These are phyloP conservation scores for Chaetomium sp. DNA, from an alignment of 2,329 filamentous ascomycete species.

Conservation along the genomic window DNA sequence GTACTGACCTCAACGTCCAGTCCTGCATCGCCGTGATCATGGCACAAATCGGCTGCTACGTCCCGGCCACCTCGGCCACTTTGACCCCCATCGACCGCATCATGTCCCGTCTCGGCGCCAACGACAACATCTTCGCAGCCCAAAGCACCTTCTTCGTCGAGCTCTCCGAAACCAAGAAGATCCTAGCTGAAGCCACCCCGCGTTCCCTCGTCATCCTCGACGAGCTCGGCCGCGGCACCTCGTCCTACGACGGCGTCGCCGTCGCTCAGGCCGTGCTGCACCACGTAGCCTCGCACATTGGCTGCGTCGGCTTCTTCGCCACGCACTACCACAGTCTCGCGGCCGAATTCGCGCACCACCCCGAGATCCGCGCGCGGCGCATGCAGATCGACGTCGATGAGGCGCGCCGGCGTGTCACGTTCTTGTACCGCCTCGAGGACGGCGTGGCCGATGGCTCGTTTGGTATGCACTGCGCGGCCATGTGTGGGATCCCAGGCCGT, in stretches of 20 bases:
- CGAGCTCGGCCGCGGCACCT: constrained; percentile 90
- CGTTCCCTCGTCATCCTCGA: constrained; percentile 94
- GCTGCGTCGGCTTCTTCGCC: constrained; percentile 92
- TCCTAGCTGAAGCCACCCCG: constrained; percentile 85
- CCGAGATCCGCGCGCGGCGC: constrained; percentile 75
- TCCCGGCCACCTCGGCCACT: constrained; percentile 74
- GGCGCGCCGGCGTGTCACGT: constrained; percentile 77
- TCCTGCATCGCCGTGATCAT: constrained; percentile 95
- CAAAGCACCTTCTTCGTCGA: constrained; percentile 99
- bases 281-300: constrained; percentile 86
- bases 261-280: constrained; percentile 97
- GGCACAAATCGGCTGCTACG: constrained; percentile 90
- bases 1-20: constrained; percentile 36
- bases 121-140: constrained; percentile 97
- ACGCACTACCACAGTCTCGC: constrained; percentile 96
- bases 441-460: constrained; percentile 95
- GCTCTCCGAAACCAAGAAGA: constrained; percentile 95
- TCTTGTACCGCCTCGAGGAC: constrained; percentile 87
- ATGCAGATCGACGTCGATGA: constrained; percentile 97
- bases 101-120: constrained; percentile 95
- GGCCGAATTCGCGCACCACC: constrained; percentile 81
- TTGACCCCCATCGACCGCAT: constrained; percentile 93
- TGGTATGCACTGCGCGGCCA: constrained; percentile 97
- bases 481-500: constrained; percentile 84
- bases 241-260: constrained; percentile 91